A percentile compares a stretch with the other conserved stretches of the same genome.
Evolutionary conservation across 2,329 filamentous ascomycete species (phyloP).

Genomic region (Xylariaceae sp.): DNA sequence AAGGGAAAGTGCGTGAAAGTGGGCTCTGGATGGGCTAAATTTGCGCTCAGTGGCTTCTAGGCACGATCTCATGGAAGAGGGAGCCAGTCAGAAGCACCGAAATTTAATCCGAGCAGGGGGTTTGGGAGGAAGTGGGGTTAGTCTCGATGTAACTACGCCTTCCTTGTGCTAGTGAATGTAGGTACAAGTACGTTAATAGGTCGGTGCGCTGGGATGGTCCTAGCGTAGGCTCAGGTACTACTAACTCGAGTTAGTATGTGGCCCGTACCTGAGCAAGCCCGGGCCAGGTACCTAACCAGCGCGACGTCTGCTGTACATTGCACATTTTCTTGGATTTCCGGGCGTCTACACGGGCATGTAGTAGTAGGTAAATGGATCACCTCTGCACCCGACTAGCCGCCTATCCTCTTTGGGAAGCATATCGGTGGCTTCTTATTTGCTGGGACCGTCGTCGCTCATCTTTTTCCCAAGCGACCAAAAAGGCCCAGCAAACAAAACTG

Average conservation of each 20-base stretch:
- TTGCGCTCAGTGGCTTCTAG: conserved; percentile 13
- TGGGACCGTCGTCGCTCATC: background rate
- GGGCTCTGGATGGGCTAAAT: conserved; percentile 15
- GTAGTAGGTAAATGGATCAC: background rate
- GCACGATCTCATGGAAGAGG: conserved; percentile 10
- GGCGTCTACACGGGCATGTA: background rate
- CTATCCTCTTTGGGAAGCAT: conserved; percentile 8
- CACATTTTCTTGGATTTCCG: too few relatives aligned
- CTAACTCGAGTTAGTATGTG: background rate
- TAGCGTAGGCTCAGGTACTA: background rate
- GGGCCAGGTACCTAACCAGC: background rate
- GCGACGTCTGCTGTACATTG: too few relatives aligned
- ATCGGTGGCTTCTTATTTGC: background rate
- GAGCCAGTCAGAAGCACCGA: conserved; percentile 10
- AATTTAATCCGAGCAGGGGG: conserved; percentile 9
- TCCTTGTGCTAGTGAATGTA: background rate
- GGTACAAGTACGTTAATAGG: background rate
- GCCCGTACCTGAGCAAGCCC: background rate
- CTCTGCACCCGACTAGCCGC: background rate
- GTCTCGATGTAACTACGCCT: background rate
- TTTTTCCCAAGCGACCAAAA: background rate
- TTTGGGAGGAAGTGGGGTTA: conserved; percentile 4
- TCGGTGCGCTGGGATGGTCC: too few relatives aligned
- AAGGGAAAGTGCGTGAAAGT: conserved; percentile 2
- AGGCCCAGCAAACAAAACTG: background rate